Conservation (phyloP, 371 early-diverging fungal genomes). For the Syncephalastrum monosporum region DNA sequence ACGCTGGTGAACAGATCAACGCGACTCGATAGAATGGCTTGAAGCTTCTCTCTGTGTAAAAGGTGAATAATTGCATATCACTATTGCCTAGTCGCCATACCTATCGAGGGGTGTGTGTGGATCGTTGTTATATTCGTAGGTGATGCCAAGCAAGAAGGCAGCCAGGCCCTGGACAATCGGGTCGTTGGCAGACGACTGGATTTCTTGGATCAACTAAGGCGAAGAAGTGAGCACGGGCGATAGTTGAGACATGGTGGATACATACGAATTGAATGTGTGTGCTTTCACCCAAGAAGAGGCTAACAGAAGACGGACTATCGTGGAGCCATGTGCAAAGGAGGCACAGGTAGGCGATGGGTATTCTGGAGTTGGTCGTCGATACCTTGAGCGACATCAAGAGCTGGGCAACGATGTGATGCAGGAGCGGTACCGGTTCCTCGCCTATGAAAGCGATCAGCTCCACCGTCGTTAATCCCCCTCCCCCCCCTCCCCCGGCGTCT, state of each 20-base stretch:
- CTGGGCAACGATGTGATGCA: slow-evolving; percentile 61
- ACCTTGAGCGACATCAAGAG: slow-evolving; percentile 57
- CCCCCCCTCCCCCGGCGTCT: no score
- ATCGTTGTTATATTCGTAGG: slow-evolving; percentile 86
- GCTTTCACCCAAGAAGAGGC: slow-evolving; percentile 84
- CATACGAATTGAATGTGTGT: slow-evolving; percentile 87
- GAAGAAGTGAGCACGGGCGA: neutral
- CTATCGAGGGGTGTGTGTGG: slow-evolving; percentile 66
- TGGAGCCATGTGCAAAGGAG: slow-evolving; percentile 81
- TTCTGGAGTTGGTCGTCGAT: slow-evolving; percentile 61
- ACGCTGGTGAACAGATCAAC: slow-evolving; percentile 84
- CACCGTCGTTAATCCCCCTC: neutral
- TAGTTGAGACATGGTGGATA: neutral
- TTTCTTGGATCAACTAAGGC: slow-evolving; percentile 78
- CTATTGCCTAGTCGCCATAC: slow-evolving; percentile 22
- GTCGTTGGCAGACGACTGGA: slow-evolving; percentile 81
- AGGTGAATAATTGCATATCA: neutral
- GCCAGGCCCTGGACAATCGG: slow-evolving; percentile 87
- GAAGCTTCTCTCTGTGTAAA: slow-evolving; percentile 60
- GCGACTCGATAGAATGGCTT: slow-evolving; percentile 80
- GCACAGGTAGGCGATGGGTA: slow-evolving; percentile 71
- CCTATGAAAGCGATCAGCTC: slow-evolving; percentile 17
- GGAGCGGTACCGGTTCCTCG: slow-evolving; percentile 57
- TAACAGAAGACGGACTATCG: slow-evolving; percentile 74
- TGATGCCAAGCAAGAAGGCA: slow-evolving; percentile 83